Evolutionary conservation across 208 protist genomes (phyloP).

Genomic region (Angomonas deanei): DNA sequence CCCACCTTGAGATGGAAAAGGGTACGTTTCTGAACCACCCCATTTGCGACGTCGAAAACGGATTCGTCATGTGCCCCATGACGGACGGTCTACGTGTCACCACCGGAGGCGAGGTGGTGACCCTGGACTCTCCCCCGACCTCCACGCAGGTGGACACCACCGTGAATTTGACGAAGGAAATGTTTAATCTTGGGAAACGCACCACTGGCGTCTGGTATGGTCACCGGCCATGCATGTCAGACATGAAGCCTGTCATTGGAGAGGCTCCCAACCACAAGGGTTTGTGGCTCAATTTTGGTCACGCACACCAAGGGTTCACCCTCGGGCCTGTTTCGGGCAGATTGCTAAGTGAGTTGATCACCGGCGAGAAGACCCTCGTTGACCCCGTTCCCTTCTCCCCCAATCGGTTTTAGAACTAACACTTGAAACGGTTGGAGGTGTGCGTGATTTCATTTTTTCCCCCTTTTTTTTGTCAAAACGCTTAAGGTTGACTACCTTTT

Average conservation of each 20-base stretch:
- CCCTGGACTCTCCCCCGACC: background rate
- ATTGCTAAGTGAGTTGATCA: too few species aligned
- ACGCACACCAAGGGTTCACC: too few species aligned
- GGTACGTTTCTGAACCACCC: slow-evolving; percentile 10
- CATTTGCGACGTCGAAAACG: slow-evolving; percentile 19
- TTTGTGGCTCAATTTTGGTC: too few species aligned
- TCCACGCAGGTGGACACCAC: too few species aligned
- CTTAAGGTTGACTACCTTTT: background rate
- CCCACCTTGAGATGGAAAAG: slow-evolving; percentile 11
- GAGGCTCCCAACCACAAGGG: too few species aligned
- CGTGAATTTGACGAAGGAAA: background rate
- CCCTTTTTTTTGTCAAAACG: background rate
- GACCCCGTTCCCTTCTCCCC: too few species aligned
- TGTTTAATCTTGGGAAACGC: background rate
- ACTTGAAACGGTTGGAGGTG: background rate
- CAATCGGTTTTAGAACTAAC: too few species aligned
- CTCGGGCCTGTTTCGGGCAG: too few species aligned
- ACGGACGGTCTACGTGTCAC: background rate
- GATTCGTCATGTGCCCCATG: slow-evolving; percentile 17
- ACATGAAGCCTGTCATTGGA: too few species aligned
- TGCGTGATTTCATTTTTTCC: background rate
- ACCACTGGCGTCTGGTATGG: too few species aligned
- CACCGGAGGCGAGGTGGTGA: background rate
- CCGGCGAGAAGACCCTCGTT: too few species aligned
- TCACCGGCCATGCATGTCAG: too few species aligned